These are phyloP conservation scores for Acorus calamus DNA, from an alignment of 106 monocot genomes.

Conservation along the genomic window DNA sequence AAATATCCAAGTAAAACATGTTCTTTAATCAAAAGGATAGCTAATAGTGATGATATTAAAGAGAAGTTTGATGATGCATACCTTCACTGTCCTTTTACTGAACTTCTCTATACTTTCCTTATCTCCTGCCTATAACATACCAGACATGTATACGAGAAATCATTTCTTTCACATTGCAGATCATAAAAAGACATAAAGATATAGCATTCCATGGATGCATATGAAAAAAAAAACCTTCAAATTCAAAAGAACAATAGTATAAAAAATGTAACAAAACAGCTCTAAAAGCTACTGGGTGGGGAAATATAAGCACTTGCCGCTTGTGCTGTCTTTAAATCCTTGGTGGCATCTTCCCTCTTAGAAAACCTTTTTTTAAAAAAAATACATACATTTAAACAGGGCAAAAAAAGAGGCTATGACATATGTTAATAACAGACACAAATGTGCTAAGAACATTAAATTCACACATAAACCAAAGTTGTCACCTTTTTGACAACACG, in stretches of 20 bases:
- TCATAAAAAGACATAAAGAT: background rate
- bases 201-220: no score
- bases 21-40: no score
- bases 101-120: conserved; percentile 85
- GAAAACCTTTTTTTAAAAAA: conserved; percentile 36
- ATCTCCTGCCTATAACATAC: conserved; percentile 50
- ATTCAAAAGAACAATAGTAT: no score
- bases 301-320: conserved; percentile 42
- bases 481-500: conserved; percentile 81
- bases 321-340: conserved; percentile 57
- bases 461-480: background rate
- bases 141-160: background rate
- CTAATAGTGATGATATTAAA: background rate
- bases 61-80: conserved; percentile 9
- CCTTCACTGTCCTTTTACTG: conserved; percentile 98
- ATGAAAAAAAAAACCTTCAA: conserved; percentile 1
- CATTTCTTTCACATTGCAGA: no score
- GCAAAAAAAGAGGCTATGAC: no score
- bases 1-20: no score
- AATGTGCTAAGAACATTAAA: no score
- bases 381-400: background rate
- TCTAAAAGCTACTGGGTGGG: background rate
- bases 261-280: no score
- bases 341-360: conserved; percentile 78
- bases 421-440: no score